Evolutionary conservation across 345 rosid species (phyloP).

Genomic region (Arabidopsis arenosa): DNA sequence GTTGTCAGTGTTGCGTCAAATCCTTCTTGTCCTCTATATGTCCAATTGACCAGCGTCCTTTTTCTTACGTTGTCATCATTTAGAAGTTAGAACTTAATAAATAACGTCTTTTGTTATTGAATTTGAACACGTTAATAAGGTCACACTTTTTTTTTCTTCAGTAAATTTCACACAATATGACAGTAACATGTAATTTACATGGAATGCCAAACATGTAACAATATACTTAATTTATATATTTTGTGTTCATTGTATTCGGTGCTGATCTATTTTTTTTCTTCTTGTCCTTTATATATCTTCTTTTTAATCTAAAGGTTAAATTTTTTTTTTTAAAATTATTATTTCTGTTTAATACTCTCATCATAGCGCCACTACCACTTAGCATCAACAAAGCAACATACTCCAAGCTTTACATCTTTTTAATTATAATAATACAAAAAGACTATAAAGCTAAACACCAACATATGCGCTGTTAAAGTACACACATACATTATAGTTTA

Average conservation of each 20-base stretch:
- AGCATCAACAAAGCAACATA: constrained; percentile 40
- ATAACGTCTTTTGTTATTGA: too few relatives aligned
- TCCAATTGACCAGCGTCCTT: constrained; percentile 26
- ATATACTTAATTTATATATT: background rate
- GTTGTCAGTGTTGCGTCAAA: constrained; percentile 28
- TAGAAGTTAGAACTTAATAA: too few relatives aligned
- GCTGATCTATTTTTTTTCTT: background rate
- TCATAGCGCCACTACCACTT: constrained; percentile 32
- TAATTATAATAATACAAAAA: constrained; percentile 12
- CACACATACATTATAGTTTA: constrained; percentile 8
- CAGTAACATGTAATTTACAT: background rate
- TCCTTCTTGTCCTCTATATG: constrained; percentile 1
- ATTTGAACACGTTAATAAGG: background rate
- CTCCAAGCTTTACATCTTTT: constrained; percentile 20
- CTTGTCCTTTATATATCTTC: constrained; percentile 7
- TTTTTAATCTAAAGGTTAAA: constrained; percentile 10
- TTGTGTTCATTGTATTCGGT: constrained; percentile 31
- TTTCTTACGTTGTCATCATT: background rate
- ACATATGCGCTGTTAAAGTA: constrained; percentile 32
- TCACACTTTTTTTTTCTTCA: background rate
- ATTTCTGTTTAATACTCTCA: constrained; percentile 19
- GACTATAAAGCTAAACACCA: constrained; percentile 35
- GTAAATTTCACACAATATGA: too few relatives aligned
- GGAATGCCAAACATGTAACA: background rate
- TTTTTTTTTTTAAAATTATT: background rate